Evolutionary conservation across 2,329 filamentous ascomycete species (phyloP), one percentile per base, ranked within the genome.

Genomic region (Talaromyces sp.): DNA sequence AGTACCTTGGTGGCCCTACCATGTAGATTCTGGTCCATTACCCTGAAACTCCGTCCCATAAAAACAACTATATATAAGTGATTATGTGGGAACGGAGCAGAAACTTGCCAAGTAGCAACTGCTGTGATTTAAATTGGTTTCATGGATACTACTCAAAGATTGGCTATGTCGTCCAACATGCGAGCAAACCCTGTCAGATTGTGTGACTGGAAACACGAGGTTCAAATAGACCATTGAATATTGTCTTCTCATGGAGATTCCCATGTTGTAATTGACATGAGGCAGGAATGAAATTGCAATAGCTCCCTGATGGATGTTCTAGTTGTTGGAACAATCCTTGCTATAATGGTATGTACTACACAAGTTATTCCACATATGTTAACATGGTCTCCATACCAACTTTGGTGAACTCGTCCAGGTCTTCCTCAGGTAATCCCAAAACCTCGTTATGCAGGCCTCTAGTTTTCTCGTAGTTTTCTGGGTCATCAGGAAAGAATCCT

Each of bases 401-500:
- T n/a, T 43, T 43, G 17, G 17, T 43, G 38, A 19, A 43, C 19
- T n/a, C 38, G 9, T 51, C 35, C 8, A 64, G 27, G 62, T 54
- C 56, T 56, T 57, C 56, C 14, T 27, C 7, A 6, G 56, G 35
- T 4, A 58, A 26, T n/a, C 24, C 56, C 19, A 58, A 19, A 2
- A 55, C 10, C 21, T 55, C 13, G 27, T 55, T 55, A 51, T 58
- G 21, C 9, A 31, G 19, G 24, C 52, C 52, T 21, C n/a, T 24
- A 10, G 10, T 35, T 8, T 3, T 21, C 27, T 55, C 19, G 63
- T 61, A 52, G 21, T 56, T 43, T 24, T 55, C 60, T 27, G 51
- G 56, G 24, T 50, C 78, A 51, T 70, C 74, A 61, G 81, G 80
- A 64, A 80, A 77, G 65, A 89, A 89, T 0, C 77, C 71, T 3